These are phyloP conservation scores for Globisporangium mamillatum DNA, from an alignment of 352 stramenopile genomes.

Conservation along the genomic window DNA sequence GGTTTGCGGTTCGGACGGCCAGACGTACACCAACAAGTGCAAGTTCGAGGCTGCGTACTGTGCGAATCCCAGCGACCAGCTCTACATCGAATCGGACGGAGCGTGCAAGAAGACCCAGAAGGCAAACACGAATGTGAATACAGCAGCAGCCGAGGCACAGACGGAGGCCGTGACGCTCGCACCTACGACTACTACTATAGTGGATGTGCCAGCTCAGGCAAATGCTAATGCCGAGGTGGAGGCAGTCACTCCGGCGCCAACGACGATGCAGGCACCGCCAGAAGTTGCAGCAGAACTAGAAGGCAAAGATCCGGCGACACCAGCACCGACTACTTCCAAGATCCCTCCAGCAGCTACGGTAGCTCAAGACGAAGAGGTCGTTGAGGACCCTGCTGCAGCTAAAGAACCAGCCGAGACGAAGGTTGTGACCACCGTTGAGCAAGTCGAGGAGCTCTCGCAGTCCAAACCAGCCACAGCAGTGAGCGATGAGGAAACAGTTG, in stretches of 20 bases:
- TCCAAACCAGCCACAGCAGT: not conserved
- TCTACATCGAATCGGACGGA: slow-evolving; percentile 25
- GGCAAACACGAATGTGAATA: not conserved
- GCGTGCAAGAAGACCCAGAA: slow-evolving; percentile 17
- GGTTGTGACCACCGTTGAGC: not conserved
- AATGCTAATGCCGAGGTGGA: not conserved
- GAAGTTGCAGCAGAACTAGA: not conserved
- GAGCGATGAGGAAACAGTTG: not conserved
- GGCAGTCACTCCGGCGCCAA: slow-evolving; percentile 4
- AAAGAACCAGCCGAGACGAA: not conserved
- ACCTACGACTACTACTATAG: not conserved
- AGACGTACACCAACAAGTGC: slow-evolving; percentile 57
- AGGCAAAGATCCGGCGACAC: not conserved
- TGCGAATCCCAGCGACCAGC: slow-evolving; percentile 16
- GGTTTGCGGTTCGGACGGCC: slow-evolving; percentile 52
- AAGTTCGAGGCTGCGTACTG: slow-evolving; percentile 44
- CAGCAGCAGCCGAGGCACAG: not conserved
- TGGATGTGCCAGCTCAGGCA: not conserved
- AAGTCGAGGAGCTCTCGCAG: not conserved
- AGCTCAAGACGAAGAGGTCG: no score
- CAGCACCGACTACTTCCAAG: slow-evolving; percentile 1
- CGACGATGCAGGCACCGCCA: not conserved
- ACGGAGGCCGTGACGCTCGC: not conserved
- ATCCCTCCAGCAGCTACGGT: not conserved
- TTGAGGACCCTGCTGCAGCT: not conserved